Percentiles rank a stretch among this genome's conserved stretches.
These are phyloP conservation scores for Suillus americanus DNA, from an alignment of 768 basidiomycete genomes.

Conservation along the genomic window DNA sequence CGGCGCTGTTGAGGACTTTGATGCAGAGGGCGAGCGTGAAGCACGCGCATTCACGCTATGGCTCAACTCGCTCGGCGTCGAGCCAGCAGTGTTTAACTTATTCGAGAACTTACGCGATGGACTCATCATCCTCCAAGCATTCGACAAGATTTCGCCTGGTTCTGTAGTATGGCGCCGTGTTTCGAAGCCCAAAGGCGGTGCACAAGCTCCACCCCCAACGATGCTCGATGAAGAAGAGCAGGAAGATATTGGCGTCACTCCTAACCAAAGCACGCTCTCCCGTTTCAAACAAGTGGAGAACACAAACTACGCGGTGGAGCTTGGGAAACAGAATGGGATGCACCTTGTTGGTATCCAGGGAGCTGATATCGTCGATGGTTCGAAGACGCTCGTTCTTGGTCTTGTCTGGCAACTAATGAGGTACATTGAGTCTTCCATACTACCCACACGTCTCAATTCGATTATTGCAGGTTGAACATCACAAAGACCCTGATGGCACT, in stretches of 20 bases:
- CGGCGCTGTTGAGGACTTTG: conserved; percentile 92
- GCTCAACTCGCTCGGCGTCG: conserved; percentile 96
- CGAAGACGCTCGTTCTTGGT: conserved; percentile 89
- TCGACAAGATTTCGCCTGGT: conserved; percentile 93
- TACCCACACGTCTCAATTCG: not conserved
- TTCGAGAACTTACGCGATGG: conserved; percentile 97
- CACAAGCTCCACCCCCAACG: conserved; percentile 38
- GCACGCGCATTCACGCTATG: conserved; percentile 97
- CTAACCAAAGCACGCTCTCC: conserved; percentile 82
- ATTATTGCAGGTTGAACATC: conserved; percentile 68
- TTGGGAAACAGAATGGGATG: conserved; percentile 91
- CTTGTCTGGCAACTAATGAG: conserved; percentile 98
- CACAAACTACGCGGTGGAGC: conserved; percentile 93
- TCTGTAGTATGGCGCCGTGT: conserved; percentile 94
- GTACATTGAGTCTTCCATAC: conserved; percentile 38
- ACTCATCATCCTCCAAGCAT: conserved; percentile 88
- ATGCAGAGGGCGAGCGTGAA: conserved; percentile 98
- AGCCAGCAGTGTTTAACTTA: conserved; percentile 93
- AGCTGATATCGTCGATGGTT: conserved; percentile 94
- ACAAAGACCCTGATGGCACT: conserved; percentile 84
- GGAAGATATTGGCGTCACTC: conserved; percentile 79
- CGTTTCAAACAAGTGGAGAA: conserved; percentile 98
- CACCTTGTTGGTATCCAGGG: conserved; percentile 97
- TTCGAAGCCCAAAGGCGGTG: conserved; percentile 78
- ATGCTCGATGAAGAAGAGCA: conserved; percentile 54